Base-by-base conservation (phyloP, 345 rosid species). In the Ricinus communis region DNA sequence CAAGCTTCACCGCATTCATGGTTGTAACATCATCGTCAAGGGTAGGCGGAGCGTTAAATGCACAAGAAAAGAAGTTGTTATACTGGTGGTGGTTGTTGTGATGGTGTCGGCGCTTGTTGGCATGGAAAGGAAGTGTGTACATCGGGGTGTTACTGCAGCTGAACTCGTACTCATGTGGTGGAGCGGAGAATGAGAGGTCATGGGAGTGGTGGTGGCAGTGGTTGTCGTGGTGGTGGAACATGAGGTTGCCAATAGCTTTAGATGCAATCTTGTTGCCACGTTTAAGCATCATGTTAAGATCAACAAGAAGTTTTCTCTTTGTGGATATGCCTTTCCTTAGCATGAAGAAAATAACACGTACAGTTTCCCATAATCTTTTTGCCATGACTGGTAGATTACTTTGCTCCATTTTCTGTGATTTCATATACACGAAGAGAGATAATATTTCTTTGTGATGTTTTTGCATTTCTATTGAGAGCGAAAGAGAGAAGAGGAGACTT, bases 71-170 rank as follows among this genome's bases (percentile, higher is more conserved):
- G 84, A 91, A 77, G 72, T 73, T 64, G 77, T 71, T 80, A 69
- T 81, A 73, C 47, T 38, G 31, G 58, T 13, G 77, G 74, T 61
- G 69, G 59, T 80, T 84, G 69, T 71, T 76, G 82, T 77, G 83
- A 81, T 66, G 68, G 76, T 54, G 73, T 68, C 71, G 66, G 43
- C 49, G 56, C 46, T 75, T 69, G 69, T 45, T 75, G 60, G 68
- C 21, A 71, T 79, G 80, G 79, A 82, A 76, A 4, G 88, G 82
- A 79, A 81, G 81, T 27, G 84, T 64, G 85, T 83, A 83, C 70
- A 71, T 77, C 21, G 98, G 97, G 62, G 93, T 94, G 87, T 81
- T 85, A 81, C 86, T 88, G 85, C 96, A 94, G 90, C 98, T 90
- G 88, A 94, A 91, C 85, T 94, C 97, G 76, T 94, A 94, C 66